Evolutionary conservation across 1,139 yeast species (phyloP).

Genomic region (Groenewaldozyma sp.): DNA sequence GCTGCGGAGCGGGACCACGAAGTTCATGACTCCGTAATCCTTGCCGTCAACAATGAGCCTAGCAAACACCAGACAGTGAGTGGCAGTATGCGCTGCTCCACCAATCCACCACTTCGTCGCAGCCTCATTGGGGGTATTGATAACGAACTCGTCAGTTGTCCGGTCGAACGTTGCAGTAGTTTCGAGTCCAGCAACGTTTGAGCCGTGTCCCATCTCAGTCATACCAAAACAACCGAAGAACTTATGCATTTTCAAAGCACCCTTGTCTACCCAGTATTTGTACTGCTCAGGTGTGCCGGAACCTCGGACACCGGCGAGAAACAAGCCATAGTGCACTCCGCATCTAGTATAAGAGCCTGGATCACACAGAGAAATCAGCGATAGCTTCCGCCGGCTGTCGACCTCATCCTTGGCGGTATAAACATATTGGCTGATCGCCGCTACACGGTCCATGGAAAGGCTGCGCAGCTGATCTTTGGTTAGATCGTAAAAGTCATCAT

Average conservation of each 20-base stretch:
- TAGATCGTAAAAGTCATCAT: constrained; percentile 44
- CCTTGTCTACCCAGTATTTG: constrained; percentile 65
- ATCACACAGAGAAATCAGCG: constrained; percentile 40
- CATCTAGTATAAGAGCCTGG: constrained; percentile 57
- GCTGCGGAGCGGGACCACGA: constrained; percentile 83
- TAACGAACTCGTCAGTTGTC: constrained; percentile 54
- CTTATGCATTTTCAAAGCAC: constrained; percentile 53
- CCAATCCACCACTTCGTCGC: constrained; percentile 99
- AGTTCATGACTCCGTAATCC: constrained; percentile 86
- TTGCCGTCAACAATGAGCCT: constrained; percentile 70
- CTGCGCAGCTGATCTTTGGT: constrained; percentile 43
- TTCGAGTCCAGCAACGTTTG: constrained; percentile 85
- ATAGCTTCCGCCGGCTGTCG: constrained; percentile 30
- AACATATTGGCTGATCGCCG: constrained; percentile 38
- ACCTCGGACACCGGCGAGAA: constrained; percentile 60
- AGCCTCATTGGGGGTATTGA: constrained; percentile 81
- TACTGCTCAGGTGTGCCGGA: constrained; percentile 57
- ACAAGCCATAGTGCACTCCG: constrained; percentile 65
- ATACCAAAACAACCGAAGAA: constrained; percentile 88
- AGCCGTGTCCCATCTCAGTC: constrained; percentile 94
- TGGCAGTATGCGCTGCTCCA: constrained; percentile 92
- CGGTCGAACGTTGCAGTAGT: constrained; percentile 81
- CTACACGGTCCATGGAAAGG: constrained; percentile 44
- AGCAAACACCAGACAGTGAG: constrained; percentile 75
- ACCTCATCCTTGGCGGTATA: constrained; percentile 39